Evolutionary conservation across 208 protist genomes (phyloP).

Genomic region (Jaenimonas drosophilae): DNA sequence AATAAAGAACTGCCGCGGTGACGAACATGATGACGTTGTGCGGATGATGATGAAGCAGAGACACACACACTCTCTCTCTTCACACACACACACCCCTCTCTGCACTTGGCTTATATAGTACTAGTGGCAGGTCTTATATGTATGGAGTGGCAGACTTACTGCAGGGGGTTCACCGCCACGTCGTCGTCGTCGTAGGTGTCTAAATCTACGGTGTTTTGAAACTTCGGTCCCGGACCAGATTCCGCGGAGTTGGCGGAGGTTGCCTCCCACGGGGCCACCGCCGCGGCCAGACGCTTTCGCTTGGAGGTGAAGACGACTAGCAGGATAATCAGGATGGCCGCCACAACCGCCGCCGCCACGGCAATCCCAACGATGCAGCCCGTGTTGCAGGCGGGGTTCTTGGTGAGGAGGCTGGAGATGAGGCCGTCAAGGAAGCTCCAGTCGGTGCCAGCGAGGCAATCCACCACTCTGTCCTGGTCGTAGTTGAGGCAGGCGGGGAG

Average conservation of each 20-base stretch:
- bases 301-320: conserved; percentile 67
- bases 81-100: no score
- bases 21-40: no score
- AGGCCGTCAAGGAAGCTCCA: conserved; percentile 22
- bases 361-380: conserved; percentile 70
- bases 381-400: conserved; percentile 22
- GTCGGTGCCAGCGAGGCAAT: conserved; percentile 33
- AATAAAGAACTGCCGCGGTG: no score
- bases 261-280: conserved; percentile 30
- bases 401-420: conserved; percentile 1
- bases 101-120: background rate
- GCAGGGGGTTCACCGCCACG: conserved; percentile 13
- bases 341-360: conserved; percentile 39
- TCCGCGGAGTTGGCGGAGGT: conserved; percentile 2
- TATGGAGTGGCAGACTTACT: no score
- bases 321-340: conserved; percentile 34
- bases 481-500: conserved; percentile 18
- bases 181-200: conserved; percentile 8
- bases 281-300: conserved; percentile 50
- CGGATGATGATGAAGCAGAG: no score
- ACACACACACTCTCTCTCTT: no score
- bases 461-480: conserved; percentile 20
- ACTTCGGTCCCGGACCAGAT: no score
- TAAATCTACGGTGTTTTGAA: no score
- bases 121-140: background rate